These are phyloP conservation scores for Colletotrichum sp. DNA, from an alignment of 2,329 filamentous ascomycete species.

Conservation along the genomic window DNA sequence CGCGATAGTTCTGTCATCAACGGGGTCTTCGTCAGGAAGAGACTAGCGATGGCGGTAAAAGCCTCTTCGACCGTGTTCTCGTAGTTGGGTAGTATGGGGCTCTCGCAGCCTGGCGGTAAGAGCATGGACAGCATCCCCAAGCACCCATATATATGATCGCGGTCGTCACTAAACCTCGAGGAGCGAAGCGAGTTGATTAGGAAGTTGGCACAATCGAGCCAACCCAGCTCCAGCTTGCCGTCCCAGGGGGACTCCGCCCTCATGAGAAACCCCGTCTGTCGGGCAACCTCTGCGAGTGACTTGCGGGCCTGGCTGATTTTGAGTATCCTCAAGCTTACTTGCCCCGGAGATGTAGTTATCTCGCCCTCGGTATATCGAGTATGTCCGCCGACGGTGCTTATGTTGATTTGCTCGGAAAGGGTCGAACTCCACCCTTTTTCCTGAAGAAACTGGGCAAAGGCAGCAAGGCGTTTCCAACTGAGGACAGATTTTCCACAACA, in stretches of 20 bases:
- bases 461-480: background rate
- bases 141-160: conserved; percentile 24
- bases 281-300: background rate
- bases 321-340: too few relatives aligned
- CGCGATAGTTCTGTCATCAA: background rate
- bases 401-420: too few relatives aligned
- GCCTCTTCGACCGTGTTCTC: background rate
- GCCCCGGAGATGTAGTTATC: too few relatives aligned
- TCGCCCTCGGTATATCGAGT: too few relatives aligned
- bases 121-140: conserved; percentile 4
- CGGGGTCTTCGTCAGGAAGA: background rate
- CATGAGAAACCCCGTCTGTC: background rate
- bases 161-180: conserved; percentile 16
- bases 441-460: background rate
- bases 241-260: background rate
- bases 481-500: conserved; percentile 10
- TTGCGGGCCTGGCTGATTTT: background rate
- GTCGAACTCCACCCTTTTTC: too few relatives aligned
- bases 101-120: background rate
- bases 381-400: too few relatives aligned
- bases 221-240: background rate
- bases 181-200: conserved; percentile 5
- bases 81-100: conserved; percentile 12
- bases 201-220: background rate
- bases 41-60: background rate